These are phyloP conservation scores for Cucurbita pepo DNA, from an alignment of 306 rosid species.

Conservation along the genomic window DNA sequence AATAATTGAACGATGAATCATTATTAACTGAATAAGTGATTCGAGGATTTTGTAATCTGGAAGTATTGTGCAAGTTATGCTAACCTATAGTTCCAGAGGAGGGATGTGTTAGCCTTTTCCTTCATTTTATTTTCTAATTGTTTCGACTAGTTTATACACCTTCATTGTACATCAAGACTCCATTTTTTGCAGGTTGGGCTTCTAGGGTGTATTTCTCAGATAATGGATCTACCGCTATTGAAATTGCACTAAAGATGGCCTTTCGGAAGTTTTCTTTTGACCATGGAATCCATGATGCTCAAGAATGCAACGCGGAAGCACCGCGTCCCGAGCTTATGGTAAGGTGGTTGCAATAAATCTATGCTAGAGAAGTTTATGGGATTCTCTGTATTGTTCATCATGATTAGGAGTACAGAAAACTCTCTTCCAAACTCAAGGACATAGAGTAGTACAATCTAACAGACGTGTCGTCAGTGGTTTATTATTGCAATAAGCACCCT, in stretches of 20 bases:
- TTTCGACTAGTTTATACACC: background rate
- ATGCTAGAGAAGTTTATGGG: background rate
- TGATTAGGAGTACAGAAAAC: background rate
- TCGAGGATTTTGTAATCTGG: background rate
- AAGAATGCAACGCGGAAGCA: slow-evolving; percentile 22
- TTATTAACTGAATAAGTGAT: background rate
- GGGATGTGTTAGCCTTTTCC: background rate
- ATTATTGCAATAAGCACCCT: background rate
- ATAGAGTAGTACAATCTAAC: background rate
- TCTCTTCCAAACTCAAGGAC: background rate
- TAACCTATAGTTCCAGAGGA: background rate
- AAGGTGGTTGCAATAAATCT: slow-evolving; percentile 1
- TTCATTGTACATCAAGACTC: background rate
- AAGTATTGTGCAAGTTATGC: background rate
- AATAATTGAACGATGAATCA: background rate
- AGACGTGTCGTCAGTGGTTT: background rate
- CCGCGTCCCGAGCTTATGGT: slow-evolving; percentile 51
- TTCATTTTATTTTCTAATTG: background rate
- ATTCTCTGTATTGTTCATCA: background rate
- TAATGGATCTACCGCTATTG: slow-evolving; percentile 93
- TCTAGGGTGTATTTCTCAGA: slow-evolving; percentile 79
- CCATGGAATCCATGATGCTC: slow-evolving; percentile 38
- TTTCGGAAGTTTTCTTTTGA: slow-evolving; percentile 78
- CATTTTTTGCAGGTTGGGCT: slow-evolving; percentile 64
- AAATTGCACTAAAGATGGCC: slow-evolving; percentile 96